These are phyloP conservation scores for Colletotrichum brevisporum DNA, from an alignment of 2,329 filamentous ascomycete species.

Conservation along the genomic window DNA sequence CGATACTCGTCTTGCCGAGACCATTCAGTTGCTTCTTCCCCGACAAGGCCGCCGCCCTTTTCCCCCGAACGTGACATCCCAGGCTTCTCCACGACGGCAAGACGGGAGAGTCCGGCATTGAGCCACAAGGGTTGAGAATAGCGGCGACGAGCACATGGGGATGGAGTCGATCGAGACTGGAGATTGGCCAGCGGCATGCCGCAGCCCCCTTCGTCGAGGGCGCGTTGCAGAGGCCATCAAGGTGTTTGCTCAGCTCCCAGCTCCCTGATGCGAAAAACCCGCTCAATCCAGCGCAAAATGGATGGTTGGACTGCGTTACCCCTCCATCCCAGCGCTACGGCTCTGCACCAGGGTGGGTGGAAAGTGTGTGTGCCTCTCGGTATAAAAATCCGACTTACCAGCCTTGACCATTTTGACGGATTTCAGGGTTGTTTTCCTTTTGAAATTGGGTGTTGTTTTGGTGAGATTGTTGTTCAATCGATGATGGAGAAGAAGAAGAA, in stretches of 20 bases:
- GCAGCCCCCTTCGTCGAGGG: slow-evolving; percentile 14
- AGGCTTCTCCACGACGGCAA: slow-evolving; percentile 31
- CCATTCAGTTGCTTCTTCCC: neutral
- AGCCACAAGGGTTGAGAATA: slow-evolving; percentile 25
- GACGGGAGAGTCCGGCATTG: slow-evolving; percentile 20
- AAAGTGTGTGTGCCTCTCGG: slow-evolving; percentile 39
- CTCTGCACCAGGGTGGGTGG: slow-evolving; percentile 37
- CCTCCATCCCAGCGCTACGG: slow-evolving; percentile 42
- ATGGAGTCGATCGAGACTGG: slow-evolving; percentile 23
- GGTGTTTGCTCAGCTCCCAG: slow-evolving; percentile 46
- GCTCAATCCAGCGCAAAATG: slow-evolving; percentile 70
- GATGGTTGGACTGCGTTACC: slow-evolving; percentile 46
- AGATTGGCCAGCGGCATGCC: slow-evolving; percentile 36
- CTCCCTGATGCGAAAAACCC: slow-evolving; percentile 59
- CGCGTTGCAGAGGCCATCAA: slow-evolving; percentile 47
- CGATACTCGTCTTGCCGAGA: slow-evolving; percentile 43
- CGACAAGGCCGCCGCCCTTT: neutral
- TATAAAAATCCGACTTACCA: slow-evolving; percentile 72
- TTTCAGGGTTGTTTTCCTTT: slow-evolving; percentile 53
- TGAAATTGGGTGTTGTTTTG: slow-evolving; percentile 32
- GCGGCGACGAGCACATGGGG: slow-evolving; percentile 23
- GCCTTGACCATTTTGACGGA: slow-evolving; percentile 98
- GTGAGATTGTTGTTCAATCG: slow-evolving; percentile 20
- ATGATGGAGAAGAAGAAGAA: slow-evolving; percentile 29
- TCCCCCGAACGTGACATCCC: slow-evolving; percentile 1